Evolutionary conservation across 2,329 filamentous ascomycete genomes (phyloP).

Genomic region (Pyricularia pennisetigena): DNA sequence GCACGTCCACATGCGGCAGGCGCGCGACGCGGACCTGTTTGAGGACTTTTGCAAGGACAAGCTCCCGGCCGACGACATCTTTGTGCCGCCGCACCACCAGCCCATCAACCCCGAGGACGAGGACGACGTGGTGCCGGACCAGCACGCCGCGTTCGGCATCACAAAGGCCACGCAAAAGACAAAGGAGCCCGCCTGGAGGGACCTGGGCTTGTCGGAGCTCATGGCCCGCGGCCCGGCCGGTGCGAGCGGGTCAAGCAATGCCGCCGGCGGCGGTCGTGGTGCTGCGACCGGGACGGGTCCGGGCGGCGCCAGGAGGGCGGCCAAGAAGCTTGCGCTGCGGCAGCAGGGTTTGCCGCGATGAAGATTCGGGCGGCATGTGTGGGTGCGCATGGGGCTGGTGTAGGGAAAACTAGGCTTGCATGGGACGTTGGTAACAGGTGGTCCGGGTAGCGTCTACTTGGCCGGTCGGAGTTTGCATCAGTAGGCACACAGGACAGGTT

Average conservation of each 20-base stretch:
- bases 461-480: background rate
- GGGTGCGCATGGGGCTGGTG: background rate
- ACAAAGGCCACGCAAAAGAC: constrained; percentile 66
- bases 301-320: constrained; percentile 10
- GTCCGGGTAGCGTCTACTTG: background rate
- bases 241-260: constrained; percentile 1
- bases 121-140: constrained; percentile 79
- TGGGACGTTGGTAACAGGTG: background rate
- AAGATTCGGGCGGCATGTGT: constrained; percentile 5
- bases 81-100: constrained; percentile 70
- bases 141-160: constrained; percentile 82
- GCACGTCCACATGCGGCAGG: constrained; percentile 63
- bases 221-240: constrained; percentile 50
- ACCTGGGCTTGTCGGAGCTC: constrained; percentile 62
- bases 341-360: constrained; percentile 24
- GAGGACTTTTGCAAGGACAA: constrained; percentile 66
- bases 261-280: constrained; percentile 4
- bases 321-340: constrained; percentile 6
- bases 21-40: constrained; percentile 68
- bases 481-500: background rate
- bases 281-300: constrained; percentile 1
- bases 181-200: constrained; percentile 68
- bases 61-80: constrained; percentile 69
- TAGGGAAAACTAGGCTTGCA: background rate
- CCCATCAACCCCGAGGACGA: constrained; percentile 82